Base-by-base conservation (phyloP, 129 eudicot species). In the Silybum marianum region DNA sequence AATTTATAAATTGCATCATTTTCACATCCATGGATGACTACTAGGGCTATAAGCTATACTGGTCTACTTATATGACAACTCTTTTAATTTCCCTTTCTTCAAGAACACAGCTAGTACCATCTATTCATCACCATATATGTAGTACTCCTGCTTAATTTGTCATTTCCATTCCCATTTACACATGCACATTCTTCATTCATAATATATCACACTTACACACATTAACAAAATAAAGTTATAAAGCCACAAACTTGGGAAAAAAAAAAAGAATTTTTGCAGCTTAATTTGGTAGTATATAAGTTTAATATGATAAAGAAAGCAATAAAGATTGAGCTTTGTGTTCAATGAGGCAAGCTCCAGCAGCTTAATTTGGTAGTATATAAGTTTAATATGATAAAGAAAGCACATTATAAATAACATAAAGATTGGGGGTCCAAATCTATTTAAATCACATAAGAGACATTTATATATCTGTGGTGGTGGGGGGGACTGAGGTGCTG, bases 41-140 rank as follows among this genome's bases (percentile, higher is more conserved):
- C 8, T 18, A 78, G 69, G 82, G 79, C 69, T 77, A 39, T 9
- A 9, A 7, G 63, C 78, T 63, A 65, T 46, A 67, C 80, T 65
- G 72, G 67, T 74, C 76, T 77, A 71, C 74, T 83, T 58, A 70
- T 40, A 71, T 83, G 83, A 83, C 83, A 78, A 83, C 79, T 83
- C 75, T 68, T 72, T 60, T 42, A 40, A 40, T 8, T 65, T 77
- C 21, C 5, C 70, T 71, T 83, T 71, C 82, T 83, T 83, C 79
- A 77, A 77, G 79, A 72, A 72, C 26, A 54, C 36, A 32, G 26
- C 78, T 34, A 63, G 36, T 21, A 25, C 66, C 77, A 42, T 9
- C 44, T 21, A 40, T 9, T 21, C 71, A 34, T 32, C 72, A 38
- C 65, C 81, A 82, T 30, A 3, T 4, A 32, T 32, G 6, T 32